A percentile compares a stretch with the other conserved stretches of the same genome.
Evolutionary conservation across 2,329 filamentous ascomycete species (phyloP).

Genomic region (Colletotrichum liriopes): DNA sequence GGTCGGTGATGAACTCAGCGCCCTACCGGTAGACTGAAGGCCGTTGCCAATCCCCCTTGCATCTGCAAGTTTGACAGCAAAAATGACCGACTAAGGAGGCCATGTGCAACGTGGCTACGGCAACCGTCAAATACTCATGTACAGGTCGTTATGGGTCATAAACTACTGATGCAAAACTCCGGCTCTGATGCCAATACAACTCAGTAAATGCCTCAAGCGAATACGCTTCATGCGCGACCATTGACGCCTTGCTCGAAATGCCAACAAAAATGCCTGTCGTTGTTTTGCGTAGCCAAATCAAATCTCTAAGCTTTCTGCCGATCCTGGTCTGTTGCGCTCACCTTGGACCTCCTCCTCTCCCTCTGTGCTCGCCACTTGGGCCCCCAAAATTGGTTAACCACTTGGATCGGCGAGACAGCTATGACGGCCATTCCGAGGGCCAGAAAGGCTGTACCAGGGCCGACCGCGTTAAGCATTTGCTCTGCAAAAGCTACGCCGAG

Average conservation of each 20-base stretch:
- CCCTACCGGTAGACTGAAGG: background rate
- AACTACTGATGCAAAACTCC: background rate
- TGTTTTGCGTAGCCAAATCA: background rate
- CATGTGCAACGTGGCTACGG: background rate
- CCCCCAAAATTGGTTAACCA: conserved; percentile 39
- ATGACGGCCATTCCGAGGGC: conserved; percentile 28
- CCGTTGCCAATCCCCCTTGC: background rate
- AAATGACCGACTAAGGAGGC: background rate
- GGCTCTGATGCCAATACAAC: background rate
- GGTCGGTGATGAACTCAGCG: background rate
- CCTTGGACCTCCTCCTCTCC: conserved; percentile 8
- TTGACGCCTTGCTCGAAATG: background rate
- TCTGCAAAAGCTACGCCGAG: conserved; percentile 33
- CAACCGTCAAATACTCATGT: background rate
- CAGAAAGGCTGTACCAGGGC: conserved; percentile 33
- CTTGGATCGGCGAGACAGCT: conserved; percentile 35
- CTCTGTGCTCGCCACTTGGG: conserved; percentile 38
- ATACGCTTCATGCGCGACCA: background rate
- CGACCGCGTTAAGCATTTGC: conserved; percentile 35
- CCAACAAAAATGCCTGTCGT: background rate
- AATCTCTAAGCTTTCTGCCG: conserved; percentile 25
- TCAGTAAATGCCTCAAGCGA: too few species aligned
- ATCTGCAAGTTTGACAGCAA: background rate
- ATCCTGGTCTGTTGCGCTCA: conserved; percentile 5
- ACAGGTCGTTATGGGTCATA: background rate